Conservation (phyloP, 495 filamentous ascomycete species). For the Aspergillus indologenus region DNA sequence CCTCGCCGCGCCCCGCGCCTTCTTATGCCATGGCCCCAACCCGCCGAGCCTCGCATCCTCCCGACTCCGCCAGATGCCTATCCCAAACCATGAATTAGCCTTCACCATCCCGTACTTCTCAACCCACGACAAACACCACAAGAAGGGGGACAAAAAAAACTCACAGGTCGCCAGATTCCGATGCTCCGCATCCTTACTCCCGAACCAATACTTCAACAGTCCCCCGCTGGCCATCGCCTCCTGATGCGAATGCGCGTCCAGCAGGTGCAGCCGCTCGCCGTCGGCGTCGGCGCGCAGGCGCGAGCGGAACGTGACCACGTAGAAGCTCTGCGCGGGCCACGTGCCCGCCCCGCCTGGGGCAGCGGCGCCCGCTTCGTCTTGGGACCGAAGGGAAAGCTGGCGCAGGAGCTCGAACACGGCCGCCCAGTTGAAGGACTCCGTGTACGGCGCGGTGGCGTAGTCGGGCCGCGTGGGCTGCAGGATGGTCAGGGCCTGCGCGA, state of each 20-base stretch:
- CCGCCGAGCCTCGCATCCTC: slow-evolving; percentile 69
- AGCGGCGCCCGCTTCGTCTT: too few species aligned
- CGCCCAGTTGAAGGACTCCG: slow-evolving; percentile 74
- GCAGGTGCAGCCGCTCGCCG: slow-evolving; percentile 55
- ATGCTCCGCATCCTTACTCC: slow-evolving; percentile 57
- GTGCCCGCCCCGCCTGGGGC: slow-evolving; percentile 35
- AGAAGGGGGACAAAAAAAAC: slow-evolving; percentile 14
- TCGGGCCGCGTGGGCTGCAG: slow-evolving; percentile 59
- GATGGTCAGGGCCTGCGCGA: slow-evolving; percentile 66
- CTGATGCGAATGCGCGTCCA: slow-evolving; percentile 72
- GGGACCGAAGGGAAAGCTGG: too few species aligned
- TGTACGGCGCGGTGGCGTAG: slow-evolving; percentile 75
- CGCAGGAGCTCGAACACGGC: slow-evolving; percentile 56
- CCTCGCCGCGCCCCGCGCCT: slow-evolving; percentile 33
- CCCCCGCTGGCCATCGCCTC: slow-evolving; percentile 77
- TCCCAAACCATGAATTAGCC: slow-evolving; percentile 7
- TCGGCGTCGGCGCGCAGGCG: slow-evolving; percentile 59
- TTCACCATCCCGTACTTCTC: background rate
- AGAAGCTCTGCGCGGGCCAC: slow-evolving; percentile 69
- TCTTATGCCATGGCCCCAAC: slow-evolving; percentile 52
- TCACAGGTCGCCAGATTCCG: slow-evolving; percentile 72
- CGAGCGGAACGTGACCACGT: slow-evolving; percentile 79
- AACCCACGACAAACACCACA: background rate
- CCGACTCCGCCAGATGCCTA: slow-evolving; percentile 65
- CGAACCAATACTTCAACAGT: slow-evolving; percentile 91